These are phyloP conservation scores for Plectranthus barbatus DNA, from an alignment of 257 asterid species.

Conservation along the genomic window DNA sequence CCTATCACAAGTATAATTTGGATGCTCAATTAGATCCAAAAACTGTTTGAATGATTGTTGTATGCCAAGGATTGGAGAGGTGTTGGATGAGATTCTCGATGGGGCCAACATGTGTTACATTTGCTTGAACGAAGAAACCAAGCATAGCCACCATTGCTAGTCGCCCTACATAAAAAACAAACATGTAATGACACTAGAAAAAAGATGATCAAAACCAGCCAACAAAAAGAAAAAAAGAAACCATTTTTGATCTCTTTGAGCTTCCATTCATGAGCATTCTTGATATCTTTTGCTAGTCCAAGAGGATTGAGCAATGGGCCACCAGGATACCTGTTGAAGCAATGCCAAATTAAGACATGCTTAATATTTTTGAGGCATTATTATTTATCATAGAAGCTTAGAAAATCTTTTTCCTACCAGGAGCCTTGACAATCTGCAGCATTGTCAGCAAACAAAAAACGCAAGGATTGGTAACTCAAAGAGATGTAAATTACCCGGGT, in stretches of 20 bases:
- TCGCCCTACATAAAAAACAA: constrained; percentile 37
- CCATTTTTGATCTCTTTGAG: constrained; percentile 92
- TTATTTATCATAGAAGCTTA: too few species aligned
- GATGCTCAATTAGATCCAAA: constrained; percentile 30
- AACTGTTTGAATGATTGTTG: constrained; percentile 60
- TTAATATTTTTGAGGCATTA: too few species aligned
- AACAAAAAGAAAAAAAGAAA: constrained; percentile 1
- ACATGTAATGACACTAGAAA: background rate
- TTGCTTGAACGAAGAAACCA: constrained; percentile 79
- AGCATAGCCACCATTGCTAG: constrained; percentile 88
- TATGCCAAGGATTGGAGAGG: constrained; percentile 78
- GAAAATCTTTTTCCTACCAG: background rate
- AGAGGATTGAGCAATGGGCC: constrained; percentile 89
- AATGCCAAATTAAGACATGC: background rate
- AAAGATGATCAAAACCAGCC: background rate
- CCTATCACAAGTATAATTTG: background rate
- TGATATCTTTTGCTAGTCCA: constrained; percentile 78
- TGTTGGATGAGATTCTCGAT: constrained; percentile 68
- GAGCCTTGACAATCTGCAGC: background rate
- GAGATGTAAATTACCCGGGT: constrained; percentile 51
- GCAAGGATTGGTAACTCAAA: background rate
- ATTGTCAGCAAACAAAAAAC: background rate
- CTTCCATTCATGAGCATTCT: constrained; percentile 78
- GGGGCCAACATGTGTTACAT: constrained; percentile 81
- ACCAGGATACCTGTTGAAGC: constrained; percentile 61